Evolutionary conservation across 1,139 yeast genomes (phyloP), one percentile per base, ranked within the genome.

Genomic region (Torulaspora pretoriensis): DNA sequence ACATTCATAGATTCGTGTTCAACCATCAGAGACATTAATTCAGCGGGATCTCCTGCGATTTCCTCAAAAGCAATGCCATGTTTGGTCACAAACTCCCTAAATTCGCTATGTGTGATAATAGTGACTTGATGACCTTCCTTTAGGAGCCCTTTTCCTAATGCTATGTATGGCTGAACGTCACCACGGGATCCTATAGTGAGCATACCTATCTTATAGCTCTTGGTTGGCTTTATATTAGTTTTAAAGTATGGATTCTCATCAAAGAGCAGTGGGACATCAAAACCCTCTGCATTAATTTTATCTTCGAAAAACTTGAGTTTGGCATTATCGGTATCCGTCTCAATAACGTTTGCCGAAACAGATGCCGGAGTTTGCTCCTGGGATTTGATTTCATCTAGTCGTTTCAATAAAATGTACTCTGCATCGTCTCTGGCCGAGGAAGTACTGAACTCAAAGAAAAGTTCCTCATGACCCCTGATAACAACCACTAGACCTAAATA

Each of bases 91-190:
- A 96, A 89, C 1, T 73, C 80, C 53, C 76, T 71, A 61, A 89
- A 90, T 62, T 90, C 97, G 0, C 59, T 57, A 63, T 90, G 97
- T 0, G 97, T 85, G 0, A 94, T 95, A 48, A 90, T 89, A 17
- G 82, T 80, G 1, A 88, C 95, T 16, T 64, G 65, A 59, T 90
- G 97, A 0, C 97, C 97, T 57, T 90, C 96, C 25, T 71, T 70
- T 37, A 78, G 65, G 38, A 90, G 69, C 0, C 92, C 96, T 55
- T 81, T 79, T 0, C 87, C 94, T n/a, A 90, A 68, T 0, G 97
- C 92, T 52, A 90, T 83, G 61, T 89, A 92, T 0, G 97, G 97
- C 63, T 90, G 97, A 6, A 90, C 97, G 65, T 90, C 97, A 35
- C 97, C 97, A 46, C 97, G 72, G 0, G 96, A 87, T 0, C 97